phyloP scores from a whole-genome alignment of 352 stramenopile genomes.

The Saprolegnia diclina region DNA sequence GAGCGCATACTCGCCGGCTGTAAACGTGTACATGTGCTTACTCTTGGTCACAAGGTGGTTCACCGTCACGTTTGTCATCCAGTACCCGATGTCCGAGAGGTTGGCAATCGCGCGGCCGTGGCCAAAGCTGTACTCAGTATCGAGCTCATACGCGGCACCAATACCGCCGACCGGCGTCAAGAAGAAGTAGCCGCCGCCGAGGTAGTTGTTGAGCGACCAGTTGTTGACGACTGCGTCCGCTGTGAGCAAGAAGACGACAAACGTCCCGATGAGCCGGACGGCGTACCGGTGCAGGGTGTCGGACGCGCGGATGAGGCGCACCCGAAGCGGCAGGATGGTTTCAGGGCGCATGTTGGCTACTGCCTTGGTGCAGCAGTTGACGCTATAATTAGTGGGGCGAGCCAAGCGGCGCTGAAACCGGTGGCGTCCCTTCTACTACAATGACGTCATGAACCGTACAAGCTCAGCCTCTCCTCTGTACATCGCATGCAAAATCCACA shows the following conservation, averaged over 20 bases:
- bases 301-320: too few relatives aligned
- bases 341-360: too few relatives aligned
- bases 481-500: too few relatives aligned
- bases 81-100: constrained; percentile 22
- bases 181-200: constrained; percentile 7
- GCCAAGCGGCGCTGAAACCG: too few relatives aligned
- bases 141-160: not conserved
- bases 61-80: constrained; percentile 15
- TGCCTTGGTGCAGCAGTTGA: too few relatives aligned
- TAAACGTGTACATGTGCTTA: not conserved
- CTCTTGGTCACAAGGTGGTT: not conserved
- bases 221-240: constrained; percentile 7
- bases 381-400: too few relatives aligned
- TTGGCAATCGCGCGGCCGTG: not conserved
- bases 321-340: too few relatives aligned
- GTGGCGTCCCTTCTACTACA: too few relatives aligned
- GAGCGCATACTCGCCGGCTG: constrained; percentile 6
- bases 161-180: constrained; percentile 1
- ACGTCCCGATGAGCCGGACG: not conserved
- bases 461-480: too few relatives aligned
- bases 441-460: too few relatives aligned
- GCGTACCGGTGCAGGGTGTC: not conserved
- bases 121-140: not conserved
- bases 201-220: constrained; percentile 14
- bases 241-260: not conserved